A percentile compares a stretch with the other conserved stretches of the same genome.
These are phyloP conservation scores for Neonectria ditissima DNA, from an alignment of 2,329 filamentous ascomycete genomes.

Conservation along the genomic window DNA sequence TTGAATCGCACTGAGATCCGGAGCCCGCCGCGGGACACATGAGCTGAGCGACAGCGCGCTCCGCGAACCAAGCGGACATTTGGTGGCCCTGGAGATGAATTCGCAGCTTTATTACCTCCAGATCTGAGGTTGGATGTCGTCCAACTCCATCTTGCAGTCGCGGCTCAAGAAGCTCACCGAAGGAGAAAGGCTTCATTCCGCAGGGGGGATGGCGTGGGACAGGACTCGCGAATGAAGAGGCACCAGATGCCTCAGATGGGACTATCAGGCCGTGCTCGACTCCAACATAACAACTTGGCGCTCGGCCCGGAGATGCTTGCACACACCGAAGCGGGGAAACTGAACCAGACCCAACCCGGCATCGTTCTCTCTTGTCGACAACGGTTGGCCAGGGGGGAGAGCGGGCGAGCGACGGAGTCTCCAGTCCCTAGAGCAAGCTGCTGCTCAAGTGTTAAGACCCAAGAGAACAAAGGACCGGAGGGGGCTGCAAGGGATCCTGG, in stretches of 20 bases:
- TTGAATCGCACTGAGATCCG: slow-evolving; percentile 34
- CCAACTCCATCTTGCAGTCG: slow-evolving; percentile 44
- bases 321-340: slow-evolving; percentile 40
- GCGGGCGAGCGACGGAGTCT: slow-evolving; percentile 14
- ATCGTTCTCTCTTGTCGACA: slow-evolving; percentile 30
- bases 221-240: slow-evolving; percentile 43
- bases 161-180: slow-evolving; percentile 44
- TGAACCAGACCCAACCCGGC: slow-evolving; percentile 34
- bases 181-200: slow-evolving; percentile 44
- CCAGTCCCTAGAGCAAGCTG: slow-evolving; percentile 15
- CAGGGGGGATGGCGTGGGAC: slow-evolving; percentile 42
- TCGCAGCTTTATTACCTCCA: slow-evolving; percentile 12
- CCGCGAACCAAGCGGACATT: slow-evolving; percentile 3
- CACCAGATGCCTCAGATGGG: slow-evolving; percentile 44
- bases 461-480: slow-evolving; percentile 25
- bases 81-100: background rate
- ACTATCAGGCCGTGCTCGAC: slow-evolving; percentile 35
- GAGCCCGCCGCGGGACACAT: slow-evolving; percentile 28
- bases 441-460: slow-evolving; percentile 13
- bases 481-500: slow-evolving; percentile 32
- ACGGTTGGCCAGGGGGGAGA: slow-evolving; percentile 19
- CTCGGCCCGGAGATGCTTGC: slow-evolving; percentile 39
- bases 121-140: slow-evolving; percentile 39
- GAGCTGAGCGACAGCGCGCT: slow-evolving; percentile 22
- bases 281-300: slow-evolving; percentile 31